These are phyloP conservation scores for Linnemannia schmuckeri DNA, from an alignment of 192 early-diverging fungal species.

Conservation along the genomic window DNA sequence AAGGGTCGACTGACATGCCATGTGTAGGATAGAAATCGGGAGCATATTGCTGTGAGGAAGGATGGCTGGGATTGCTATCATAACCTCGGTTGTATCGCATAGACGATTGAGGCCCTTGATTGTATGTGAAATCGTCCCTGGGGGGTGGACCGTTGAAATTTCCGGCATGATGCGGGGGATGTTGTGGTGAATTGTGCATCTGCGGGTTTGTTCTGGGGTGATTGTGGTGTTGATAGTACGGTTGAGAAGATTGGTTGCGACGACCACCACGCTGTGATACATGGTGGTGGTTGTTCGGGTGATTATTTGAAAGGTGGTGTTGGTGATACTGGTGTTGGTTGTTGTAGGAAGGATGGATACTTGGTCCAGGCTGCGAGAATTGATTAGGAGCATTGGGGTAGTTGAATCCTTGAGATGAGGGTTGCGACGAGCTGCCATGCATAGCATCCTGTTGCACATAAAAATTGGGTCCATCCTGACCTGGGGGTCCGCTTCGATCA, in stretches of 20 bases:
- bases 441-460: constrained; percentile 22
- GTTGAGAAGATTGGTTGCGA: constrained; percentile 20
- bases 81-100: constrained; percentile 23
- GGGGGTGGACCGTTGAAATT: constrained; percentile 18
- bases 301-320: constrained; percentile 16
- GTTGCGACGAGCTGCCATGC: constrained; percentile 9
- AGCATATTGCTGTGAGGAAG: constrained; percentile 14
- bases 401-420: constrained; percentile 10
- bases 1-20: constrained; percentile 3
- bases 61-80: constrained; percentile 15
- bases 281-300: constrained; percentile 19
- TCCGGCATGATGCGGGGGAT: constrained; percentile 23
- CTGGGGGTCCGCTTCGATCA: constrained; percentile 21
- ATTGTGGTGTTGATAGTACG: constrained; percentile 32
- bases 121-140: constrained; percentile 39
- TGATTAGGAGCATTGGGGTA: constrained; percentile 15
- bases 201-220: constrained; percentile 45
- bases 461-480: constrained; percentile 26
- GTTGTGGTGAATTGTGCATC: constrained; percentile 18
- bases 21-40: constrained; percentile 19
- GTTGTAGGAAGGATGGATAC: constrained; percentile 10
- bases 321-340: constrained; percentile 11
- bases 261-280: constrained; percentile 29
- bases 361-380: constrained; percentile 12
- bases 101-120: constrained; percentile 20